Conservation (phyloP, 257 asterid genomes). For the Solanum ahanhuiri region DNA sequence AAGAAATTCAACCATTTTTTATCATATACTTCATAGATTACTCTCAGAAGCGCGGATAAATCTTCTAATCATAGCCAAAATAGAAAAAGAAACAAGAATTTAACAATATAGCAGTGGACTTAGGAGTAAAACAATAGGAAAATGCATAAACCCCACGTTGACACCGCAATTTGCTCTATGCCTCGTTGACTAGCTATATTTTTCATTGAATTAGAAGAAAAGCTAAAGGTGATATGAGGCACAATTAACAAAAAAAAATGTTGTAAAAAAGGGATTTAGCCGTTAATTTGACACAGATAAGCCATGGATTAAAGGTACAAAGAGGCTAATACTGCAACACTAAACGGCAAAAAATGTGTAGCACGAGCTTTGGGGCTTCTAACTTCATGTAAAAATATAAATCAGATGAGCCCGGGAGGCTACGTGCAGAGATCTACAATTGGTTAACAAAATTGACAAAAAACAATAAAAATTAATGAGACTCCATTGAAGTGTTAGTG, state of each 20-base stretch:
- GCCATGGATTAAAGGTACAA: conserved; percentile 2
- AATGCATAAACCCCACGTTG: neutral
- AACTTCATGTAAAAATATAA: neutral
- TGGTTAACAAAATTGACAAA: neutral
- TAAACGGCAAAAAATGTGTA: neutral
- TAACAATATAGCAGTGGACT: neutral
- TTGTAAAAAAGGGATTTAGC: neutral
- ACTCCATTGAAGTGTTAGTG: neutral
- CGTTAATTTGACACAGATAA: conserved; percentile 7
- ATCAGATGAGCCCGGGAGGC: conserved; percentile 7
- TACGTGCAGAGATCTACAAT: neutral
- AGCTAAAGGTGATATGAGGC: conserved; percentile 5
- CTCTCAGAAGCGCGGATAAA: conserved; percentile 91
- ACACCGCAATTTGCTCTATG: neutral
- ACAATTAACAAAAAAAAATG: neutral
- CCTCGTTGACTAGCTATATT: neutral
- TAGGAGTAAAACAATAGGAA: neutral
- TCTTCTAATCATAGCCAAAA: conserved; percentile 42
- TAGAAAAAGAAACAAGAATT: too few relatives aligned
- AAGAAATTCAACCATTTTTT: conserved; percentile 80
- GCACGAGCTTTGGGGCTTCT: conserved; percentile 9
- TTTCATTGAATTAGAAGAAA: neutral
- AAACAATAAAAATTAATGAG: neutral
- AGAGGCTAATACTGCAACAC: conserved; percentile 2
- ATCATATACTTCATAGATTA: conserved; percentile 41